Base-by-base conservation (phyloP, 2,329 filamentous ascomycete species). In the Monosporascus cannonballus region DNA sequence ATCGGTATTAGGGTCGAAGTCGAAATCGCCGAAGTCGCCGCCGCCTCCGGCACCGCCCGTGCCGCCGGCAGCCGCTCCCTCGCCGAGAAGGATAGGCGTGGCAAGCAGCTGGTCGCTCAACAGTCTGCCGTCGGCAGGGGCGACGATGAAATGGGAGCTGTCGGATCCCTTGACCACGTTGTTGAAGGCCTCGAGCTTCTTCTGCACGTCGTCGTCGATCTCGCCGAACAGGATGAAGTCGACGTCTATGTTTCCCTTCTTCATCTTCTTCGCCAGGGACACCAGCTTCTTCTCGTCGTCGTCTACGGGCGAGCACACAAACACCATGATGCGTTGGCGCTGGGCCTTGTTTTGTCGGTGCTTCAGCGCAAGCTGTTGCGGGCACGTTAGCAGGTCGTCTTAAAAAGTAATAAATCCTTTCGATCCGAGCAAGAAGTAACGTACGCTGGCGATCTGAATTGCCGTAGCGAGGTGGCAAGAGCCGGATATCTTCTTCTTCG, bases 311-410 rank as follows among this genome's bases (percentile, higher is more conserved):
- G 91, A 96, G 80, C 94, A 99, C 58, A 92, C 87, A 72, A 99
- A 96, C 56, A 95, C 91, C 73, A 99, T 88, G 78, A 99, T 96
- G 61, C 94, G 89, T 79, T 96, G 92, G 63, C 90, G 85, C 75
- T 97, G 94, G 48, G 90, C 90, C 74, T 96, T 96, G 76, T 99
- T 97, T 75, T 96, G 92, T 65, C 94, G 87, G 75, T 99, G 94
- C 76, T 97, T 97, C 65, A 99, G 81, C 41, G 94, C 94, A 64
- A 99, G 83, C 92, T 96, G 67, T 60, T 34, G 30, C 14, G 4
- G 4, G 4, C 30, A 34, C 1, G 30, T 34, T 34, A 34, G 30
- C 11, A 14, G 30, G 30, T 34, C 2, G 30, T 5, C 30, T 14
- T 14, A 30, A 4, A 27, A 11, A 11, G 27, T 4, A 30, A 30